Percentiles rank a stretch among this genome's conserved stretches.
Conservation (phyloP, 441 rosid species). For the Omphalea diandra region DNA sequence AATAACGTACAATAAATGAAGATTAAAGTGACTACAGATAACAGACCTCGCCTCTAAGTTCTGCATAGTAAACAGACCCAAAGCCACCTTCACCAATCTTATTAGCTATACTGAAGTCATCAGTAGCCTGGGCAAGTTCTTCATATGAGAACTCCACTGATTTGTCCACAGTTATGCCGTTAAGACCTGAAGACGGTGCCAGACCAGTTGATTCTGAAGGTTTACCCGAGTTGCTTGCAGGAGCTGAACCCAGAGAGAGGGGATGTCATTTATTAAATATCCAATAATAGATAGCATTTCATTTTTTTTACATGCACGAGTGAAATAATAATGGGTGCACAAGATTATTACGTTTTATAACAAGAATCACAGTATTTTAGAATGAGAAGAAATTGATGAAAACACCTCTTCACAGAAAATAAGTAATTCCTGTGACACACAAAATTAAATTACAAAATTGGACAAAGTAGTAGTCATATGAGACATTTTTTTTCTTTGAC, state of each 20-base stretch:
- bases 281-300: background rate
- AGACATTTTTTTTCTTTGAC: background rate
- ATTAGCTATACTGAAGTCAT: conserved; percentile 71
- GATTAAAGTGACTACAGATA: conserved; percentile 12
- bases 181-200: conserved; percentile 39
- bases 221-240: conserved; percentile 34
- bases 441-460: background rate
- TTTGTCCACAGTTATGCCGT: conserved; percentile 71
- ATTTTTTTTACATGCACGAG: conserved; percentile 1
- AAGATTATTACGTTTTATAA: background rate
- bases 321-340: conserved; percentile 2
- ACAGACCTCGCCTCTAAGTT: conserved; percentile 88
- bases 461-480: background rate
- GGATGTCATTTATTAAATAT: conserved; percentile 9
- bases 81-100: conserved; percentile 95
- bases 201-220: conserved; percentile 33
- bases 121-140: conserved; percentile 36
- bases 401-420: background rate
- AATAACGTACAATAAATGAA: conserved; percentile 7
- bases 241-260: conserved; percentile 31
- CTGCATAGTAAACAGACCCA: conserved; percentile 90
- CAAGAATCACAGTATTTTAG: background rate
- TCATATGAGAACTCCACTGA: conserved; percentile 41
- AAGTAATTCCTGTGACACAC: background rate
- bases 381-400: background rate